A percentile compares a stretch with the other conserved stretches of the same genome.
Evolutionary conservation across 2,329 filamentous ascomycete genomes (phyloP).

Genomic region (Colletotrichum eremochloae): DNA sequence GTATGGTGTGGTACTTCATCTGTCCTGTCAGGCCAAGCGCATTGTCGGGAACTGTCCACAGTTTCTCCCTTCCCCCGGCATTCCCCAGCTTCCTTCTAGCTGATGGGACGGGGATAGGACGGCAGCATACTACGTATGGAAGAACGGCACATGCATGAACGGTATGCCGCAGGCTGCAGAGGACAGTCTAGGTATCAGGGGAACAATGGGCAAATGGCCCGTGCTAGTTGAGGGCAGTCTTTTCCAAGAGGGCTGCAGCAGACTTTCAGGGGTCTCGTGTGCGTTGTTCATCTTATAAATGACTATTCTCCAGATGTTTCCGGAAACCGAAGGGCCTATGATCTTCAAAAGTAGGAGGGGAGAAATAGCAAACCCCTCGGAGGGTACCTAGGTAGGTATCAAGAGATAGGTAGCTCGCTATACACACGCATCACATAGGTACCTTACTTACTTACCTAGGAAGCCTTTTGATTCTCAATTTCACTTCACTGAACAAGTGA

Average conservation of each 20-base stretch:
- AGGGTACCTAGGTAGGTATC: too few relatives aligned
- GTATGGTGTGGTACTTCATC: not conserved
- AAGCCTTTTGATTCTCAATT: not conserved
- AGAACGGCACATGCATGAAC: conserved; percentile 9
- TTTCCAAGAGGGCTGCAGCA: not conserved
- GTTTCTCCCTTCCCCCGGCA: not conserved
- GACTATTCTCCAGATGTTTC: not conserved
- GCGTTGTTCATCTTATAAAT: not conserved
- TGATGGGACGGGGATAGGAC: conserved; percentile 15
- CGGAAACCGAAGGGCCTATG: not conserved
- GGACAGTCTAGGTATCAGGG: not conserved
- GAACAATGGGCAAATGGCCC: not conserved
- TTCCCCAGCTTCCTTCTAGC: not conserved
- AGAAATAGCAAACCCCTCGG: too few relatives aligned
- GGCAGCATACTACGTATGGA: not conserved
- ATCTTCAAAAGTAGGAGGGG: not conserved
- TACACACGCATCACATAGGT: too few relatives aligned
- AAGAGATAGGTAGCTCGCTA: not conserved
- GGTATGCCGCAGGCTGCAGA: not conserved
- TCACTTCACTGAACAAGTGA: too few relatives aligned
- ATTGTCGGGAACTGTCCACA: not conserved
- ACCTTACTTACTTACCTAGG: not conserved
- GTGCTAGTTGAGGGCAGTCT: not conserved
- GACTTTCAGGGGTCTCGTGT: not conserved
- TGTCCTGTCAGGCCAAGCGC: not conserved